These are phyloP conservation scores for Exophiala dermatitidis DNA, from an alignment of 2,329 filamentous ascomycete species.

Conservation along the genomic window DNA sequence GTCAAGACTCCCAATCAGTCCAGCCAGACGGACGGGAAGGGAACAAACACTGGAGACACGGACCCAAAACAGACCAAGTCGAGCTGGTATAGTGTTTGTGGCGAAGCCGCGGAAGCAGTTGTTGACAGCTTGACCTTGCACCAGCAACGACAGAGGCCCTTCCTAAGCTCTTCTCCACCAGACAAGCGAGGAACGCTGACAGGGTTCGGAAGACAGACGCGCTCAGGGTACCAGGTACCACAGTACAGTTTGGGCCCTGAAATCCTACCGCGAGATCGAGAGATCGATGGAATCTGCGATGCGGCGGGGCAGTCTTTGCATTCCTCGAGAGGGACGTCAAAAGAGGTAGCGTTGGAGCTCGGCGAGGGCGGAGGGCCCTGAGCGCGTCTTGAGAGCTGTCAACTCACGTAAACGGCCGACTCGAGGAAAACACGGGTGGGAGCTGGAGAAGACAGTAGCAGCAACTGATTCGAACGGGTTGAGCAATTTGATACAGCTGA, in stretches of 20 bases:
- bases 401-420: background rate
- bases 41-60: background rate
- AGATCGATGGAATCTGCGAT: background rate
- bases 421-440: background rate
- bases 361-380: background rate
- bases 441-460: background rate
- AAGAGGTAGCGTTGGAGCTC: background rate
- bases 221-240: too few species aligned
- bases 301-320: background rate
- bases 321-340: background rate
- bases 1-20: background rate
- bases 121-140: conserved; percentile 3
- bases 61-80: conserved; percentile 1
- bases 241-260: too few species aligned
- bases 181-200: background rate
- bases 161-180: background rate
- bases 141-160: background rate
- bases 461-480: background rate
- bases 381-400: conserved; percentile 1
- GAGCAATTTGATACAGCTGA: background rate
- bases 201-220: background rate
- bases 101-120: conserved; percentile 5
- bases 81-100: conserved; percentile 4
- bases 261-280: too few species aligned
- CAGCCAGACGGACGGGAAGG: background rate